Conservation (phyloP, 2,329 filamentous ascomycete genomes). For the Calonectria multiphialidica region DNA sequence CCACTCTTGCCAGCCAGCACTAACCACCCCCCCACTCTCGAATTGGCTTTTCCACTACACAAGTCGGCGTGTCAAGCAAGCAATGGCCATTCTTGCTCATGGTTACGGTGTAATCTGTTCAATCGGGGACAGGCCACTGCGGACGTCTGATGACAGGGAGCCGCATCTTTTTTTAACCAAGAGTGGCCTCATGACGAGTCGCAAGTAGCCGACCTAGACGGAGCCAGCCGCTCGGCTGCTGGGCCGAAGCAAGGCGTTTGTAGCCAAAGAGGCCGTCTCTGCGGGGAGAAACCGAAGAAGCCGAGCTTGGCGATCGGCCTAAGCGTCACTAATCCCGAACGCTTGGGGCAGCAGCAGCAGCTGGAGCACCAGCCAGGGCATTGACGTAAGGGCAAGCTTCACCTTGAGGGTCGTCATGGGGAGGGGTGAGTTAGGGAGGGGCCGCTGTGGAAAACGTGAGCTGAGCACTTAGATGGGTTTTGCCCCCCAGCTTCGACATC, state of each 20-base stretch:
- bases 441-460: no score
- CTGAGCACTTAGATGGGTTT: not conserved
- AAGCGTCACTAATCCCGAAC: constrained; percentile 32
- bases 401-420: not conserved
- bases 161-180: not conserved
- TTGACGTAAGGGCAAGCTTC: constrained; percentile 36
- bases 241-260: constrained; percentile 42
- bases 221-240: constrained; percentile 5
- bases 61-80: not conserved
- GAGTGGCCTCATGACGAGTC: constrained; percentile 1
- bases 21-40: not conserved
- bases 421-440: not conserved
- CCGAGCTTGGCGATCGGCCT: constrained; percentile 39
- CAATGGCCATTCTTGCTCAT: not conserved
- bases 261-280: constrained; percentile 25
- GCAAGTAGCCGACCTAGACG: not conserved
- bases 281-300: constrained; percentile 34
- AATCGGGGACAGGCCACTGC: not conserved
- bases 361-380: no score
- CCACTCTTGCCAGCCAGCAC: not conserved
- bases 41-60: not conserved
- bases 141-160: not conserved
- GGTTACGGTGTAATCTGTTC: no score
- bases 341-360: constrained; percentile 28
- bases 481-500: not conserved